Evolutionary conservation across 164 flowering plant species (phyloP).

Genomic region (Protea cynaroides): DNA sequence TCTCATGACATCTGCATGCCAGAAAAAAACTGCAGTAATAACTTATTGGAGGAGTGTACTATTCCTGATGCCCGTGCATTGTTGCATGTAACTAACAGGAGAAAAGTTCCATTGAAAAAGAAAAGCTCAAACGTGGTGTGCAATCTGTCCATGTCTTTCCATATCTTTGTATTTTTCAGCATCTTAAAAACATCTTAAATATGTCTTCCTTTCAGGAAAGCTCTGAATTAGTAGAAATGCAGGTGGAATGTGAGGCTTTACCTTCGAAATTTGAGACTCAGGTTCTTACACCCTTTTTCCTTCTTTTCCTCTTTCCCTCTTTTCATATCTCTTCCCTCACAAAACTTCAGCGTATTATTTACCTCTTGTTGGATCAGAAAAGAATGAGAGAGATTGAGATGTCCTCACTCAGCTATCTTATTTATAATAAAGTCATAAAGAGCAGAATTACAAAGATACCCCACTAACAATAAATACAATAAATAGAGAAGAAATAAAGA

Average conservation of each 20-base stretch:
- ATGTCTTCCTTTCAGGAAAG: constrained; percentile 38
- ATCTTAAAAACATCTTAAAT: constrained; percentile 3
- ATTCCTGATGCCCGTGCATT: constrained; percentile 69
- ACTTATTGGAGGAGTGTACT: constrained; percentile 25
- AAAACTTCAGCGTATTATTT: neutral
- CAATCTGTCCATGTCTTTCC: constrained; percentile 5
- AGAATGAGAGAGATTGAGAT: too few relatives aligned
- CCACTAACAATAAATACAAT: too few relatives aligned
- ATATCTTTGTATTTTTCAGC: neutral
- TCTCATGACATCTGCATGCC: constrained; percentile 12
- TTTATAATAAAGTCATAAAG: too few relatives aligned
- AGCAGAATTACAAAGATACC: too few relatives aligned
- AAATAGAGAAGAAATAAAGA: too few relatives aligned
- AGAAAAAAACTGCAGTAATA: constrained; percentile 20
- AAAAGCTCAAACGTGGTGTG: constrained; percentile 44
- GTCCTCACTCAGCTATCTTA: too few relatives aligned
- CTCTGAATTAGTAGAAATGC: constrained; percentile 39
- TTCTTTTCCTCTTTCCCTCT: constrained; percentile 2
- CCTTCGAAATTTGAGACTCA: constrained; percentile 55
- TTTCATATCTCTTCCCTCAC: too few relatives aligned
- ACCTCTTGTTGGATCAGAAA: too few relatives aligned
- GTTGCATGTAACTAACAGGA: constrained; percentile 79
- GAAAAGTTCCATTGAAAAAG: constrained; percentile 50
- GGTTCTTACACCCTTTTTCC: constrained; percentile 28
- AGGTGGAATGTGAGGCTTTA: constrained; percentile 68